Base-by-base conservation (phyloP, 208 protist species). In the Wallacemonas sp. region DNA sequence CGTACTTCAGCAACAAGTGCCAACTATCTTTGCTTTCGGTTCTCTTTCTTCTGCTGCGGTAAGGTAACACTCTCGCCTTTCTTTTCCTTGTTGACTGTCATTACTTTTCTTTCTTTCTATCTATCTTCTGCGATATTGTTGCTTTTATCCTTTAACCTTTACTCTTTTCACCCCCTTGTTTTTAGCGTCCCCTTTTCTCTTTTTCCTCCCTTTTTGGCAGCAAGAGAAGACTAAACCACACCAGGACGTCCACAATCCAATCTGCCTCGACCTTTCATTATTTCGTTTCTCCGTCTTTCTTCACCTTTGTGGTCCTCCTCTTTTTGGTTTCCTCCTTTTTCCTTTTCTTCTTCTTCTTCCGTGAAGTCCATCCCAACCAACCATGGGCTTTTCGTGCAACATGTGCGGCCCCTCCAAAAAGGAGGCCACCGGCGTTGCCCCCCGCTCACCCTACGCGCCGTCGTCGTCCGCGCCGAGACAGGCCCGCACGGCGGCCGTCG, bases 101-200 rank as follows among this genome's bases (percentile, higher is more conserved):
- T n/a, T n/a, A n/a, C n/a, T 36, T 36, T 41, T 59, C 28, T 25
- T 59, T 59, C 41, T 59, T 39, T 10, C 28, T 26, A 7, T 59
- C n/a, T 18, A 22, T n/a, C n/a, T n/a, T n/a, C n/a, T n/a, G n/a
- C n/a, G n/a, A n/a, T n/a, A n/a, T n/a, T n/a, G n/a, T n/a, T n/a
- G 14, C 44, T 61, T 61, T 61, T 70, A 16, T 62, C 32, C 18
- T 70, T 29, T 23, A 18, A 18, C 46, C 48, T 44, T 46, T 61
- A 28, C 42, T 48, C 46, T 45, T 59, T 61, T 11, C 25, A 42
- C 28, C 7, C 31, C 20, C 28, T 49, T 44, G 29, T 70, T 28
- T 28, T 61, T 44, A 22, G 18, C 36, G 7, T 41, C 44, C 4
- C 11, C 10, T 42, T 63, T 70, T 61, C 22, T 70, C 59, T 48